Conservation (phyloP, 2,329 filamentous ascomycete species). For the Cercospora beticola region DNA sequence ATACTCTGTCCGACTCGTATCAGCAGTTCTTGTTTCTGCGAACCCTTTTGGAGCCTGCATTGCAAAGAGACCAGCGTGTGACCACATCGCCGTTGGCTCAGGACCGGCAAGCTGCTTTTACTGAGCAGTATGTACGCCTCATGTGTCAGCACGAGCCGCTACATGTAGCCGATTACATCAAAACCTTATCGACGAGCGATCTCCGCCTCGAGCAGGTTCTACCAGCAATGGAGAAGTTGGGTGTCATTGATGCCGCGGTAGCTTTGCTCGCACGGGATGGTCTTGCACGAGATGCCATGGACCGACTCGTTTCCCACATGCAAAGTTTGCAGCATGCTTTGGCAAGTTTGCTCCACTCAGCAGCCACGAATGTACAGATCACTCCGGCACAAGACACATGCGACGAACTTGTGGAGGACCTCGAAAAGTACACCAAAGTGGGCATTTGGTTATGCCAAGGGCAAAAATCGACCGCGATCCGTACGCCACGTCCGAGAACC, state of each 20-base stretch:
- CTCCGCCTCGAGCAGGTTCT: slow-evolving; percentile 77
- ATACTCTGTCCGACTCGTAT: slow-evolving; percentile 60
- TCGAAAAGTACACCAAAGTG: slow-evolving; percentile 88
- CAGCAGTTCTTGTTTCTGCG: slow-evolving; percentile 75
- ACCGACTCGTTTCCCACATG: slow-evolving; percentile 77
- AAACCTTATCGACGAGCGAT: slow-evolving; percentile 71
- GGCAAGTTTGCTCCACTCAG: slow-evolving; percentile 67
- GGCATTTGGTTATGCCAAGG: slow-evolving; percentile 95
- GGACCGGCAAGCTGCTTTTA: slow-evolving; percentile 55
- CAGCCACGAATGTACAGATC: slow-evolving; percentile 56
- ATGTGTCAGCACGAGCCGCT: slow-evolving; percentile 83
- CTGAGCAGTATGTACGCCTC: slow-evolving; percentile 82
- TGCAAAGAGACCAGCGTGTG: slow-evolving; percentile 34
- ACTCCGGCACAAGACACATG: slow-evolving; percentile 64
- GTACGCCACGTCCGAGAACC: slow-evolving; percentile 37
- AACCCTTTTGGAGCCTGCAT: slow-evolving; percentile 67
- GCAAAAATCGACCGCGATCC: slow-evolving; percentile 63
- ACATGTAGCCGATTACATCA: slow-evolving; percentile 84
- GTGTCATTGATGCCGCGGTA: slow-evolving; percentile 89
- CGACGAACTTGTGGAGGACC: slow-evolving; percentile 69
- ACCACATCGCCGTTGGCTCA: slow-evolving; percentile 35
- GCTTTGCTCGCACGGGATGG: slow-evolving; percentile 88
- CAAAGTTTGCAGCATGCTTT: slow-evolving; percentile 76
- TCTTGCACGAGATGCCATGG: slow-evolving; percentile 78
- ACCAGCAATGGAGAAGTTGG: slow-evolving; percentile 83